A percentile compares a stretch with the other conserved stretches of the same genome.
These are phyloP conservation scores for Xylaria cubensis DNA, from an alignment of 495 filamentous ascomycete species.

Conservation along the genomic window DNA sequence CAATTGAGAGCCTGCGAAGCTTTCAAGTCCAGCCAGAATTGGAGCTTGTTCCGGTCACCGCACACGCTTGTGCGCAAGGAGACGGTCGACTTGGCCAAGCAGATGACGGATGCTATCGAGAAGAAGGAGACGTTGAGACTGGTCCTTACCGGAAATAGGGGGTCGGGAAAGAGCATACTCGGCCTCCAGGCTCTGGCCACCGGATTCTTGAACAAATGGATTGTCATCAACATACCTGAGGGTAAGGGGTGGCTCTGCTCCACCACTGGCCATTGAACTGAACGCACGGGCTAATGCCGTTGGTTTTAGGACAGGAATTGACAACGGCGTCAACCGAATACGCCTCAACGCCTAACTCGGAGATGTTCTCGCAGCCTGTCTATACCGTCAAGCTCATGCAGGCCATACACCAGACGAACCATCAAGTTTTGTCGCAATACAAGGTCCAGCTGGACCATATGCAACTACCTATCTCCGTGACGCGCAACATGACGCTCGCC, in stretches of 20 bases:
- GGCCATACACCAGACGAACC: slow-evolving; percentile 75
- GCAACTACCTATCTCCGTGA: slow-evolving; percentile 62
- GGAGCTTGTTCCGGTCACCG: slow-evolving; percentile 84
- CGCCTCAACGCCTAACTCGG: slow-evolving; percentile 64
- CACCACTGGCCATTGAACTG: no score
- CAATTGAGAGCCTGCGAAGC: slow-evolving; percentile 80
- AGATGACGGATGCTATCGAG: slow-evolving; percentile 60
- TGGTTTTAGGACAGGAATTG: slow-evolving; percentile 74
- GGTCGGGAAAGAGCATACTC: slow-evolving; percentile 84
- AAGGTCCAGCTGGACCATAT: slow-evolving; percentile 65
- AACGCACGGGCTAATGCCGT: slow-evolving; percentile 22
- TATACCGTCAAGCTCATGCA: slow-evolving; percentile 76
- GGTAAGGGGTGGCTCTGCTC: slow-evolving; percentile 56
- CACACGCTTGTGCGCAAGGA: slow-evolving; percentile 76
- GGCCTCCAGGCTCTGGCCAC: slow-evolving; percentile 84
- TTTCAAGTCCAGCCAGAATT: slow-evolving; percentile 90
- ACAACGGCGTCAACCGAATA: slow-evolving; percentile 81
- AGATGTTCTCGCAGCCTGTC: slow-evolving; percentile 75
- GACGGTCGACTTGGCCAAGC: slow-evolving; percentile 70
- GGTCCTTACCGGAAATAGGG: slow-evolving; percentile 75
- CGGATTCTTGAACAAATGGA: slow-evolving; percentile 82
- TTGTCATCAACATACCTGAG: slow-evolving; percentile 91
- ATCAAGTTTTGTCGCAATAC: slow-evolving; percentile 64
- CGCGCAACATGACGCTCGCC: slow-evolving; percentile 67
- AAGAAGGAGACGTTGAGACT: slow-evolving; percentile 66